phyloP scores from a whole-genome alignment of 2,329 filamentous ascomycete species.

The Trichoderma semiorbis region DNA sequence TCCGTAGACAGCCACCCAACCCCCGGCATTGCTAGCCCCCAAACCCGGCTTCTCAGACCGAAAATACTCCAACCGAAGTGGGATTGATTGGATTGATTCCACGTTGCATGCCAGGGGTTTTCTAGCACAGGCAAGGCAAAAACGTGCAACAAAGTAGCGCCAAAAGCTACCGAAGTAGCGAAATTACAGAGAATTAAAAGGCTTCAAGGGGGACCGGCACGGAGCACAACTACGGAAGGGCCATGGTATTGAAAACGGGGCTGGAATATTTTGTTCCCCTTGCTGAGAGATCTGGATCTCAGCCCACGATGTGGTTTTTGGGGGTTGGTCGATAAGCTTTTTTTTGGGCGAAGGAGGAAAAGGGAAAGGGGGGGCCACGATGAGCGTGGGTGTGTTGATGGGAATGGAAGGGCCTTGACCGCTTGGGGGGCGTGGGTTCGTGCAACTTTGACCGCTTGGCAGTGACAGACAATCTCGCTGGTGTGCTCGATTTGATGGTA shows the following conservation, averaged over 20 bases:
- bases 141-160: background rate
- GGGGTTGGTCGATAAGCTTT: background rate
- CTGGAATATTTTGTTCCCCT: background rate
- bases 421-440: background rate
- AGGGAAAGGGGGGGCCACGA: background rate
- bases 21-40: background rate
- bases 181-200: background rate
- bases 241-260: background rate
- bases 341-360: background rate
- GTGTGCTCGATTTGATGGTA: background rate
- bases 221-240: background rate
- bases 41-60: background rate
- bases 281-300: constrained; percentile 3
- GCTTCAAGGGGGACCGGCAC: background rate
- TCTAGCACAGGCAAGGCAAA: background rate
- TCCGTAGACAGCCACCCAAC: background rate
- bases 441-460: background rate
- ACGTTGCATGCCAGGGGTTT: background rate
- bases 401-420: background rate
- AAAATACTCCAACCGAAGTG: background rate
- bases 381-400: background rate
- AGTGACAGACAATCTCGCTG: background rate
- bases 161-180: constrained; percentile 3
- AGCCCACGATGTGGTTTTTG: background rate
- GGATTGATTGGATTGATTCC: background rate